Evolutionary conservation across 805 yeast genomes (phyloP).

Genomic region (Candida awuae): DNA sequence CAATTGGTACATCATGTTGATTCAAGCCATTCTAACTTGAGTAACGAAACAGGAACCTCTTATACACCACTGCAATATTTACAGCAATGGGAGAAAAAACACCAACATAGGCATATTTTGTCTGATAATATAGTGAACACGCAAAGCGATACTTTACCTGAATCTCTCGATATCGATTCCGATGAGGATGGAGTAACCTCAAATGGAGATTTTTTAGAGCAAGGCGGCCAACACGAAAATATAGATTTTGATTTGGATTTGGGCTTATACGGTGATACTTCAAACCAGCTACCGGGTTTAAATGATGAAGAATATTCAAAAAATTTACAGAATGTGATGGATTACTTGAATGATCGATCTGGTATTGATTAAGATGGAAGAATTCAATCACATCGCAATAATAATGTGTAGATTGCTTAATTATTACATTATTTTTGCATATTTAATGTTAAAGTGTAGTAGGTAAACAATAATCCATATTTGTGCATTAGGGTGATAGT

Average conservation of each 20-base stretch:
- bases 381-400: background rate
- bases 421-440: too few relatives aligned
- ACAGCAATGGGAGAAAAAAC: conserved; percentile 6
- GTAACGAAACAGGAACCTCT: background rate
- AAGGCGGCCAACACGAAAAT: conserved; percentile 4
- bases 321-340: conserved; percentile 2
- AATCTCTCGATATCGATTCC: conserved; percentile 29
- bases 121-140: conserved; percentile 28
- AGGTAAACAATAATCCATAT: too few relatives aligned
- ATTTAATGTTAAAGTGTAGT: too few relatives aligned
- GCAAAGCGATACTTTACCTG: conserved; percentile 32
- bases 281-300: background rate
- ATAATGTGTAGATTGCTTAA: background rate
- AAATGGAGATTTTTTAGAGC: background rate
- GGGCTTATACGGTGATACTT: conserved; percentile 8
- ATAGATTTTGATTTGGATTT: conserved; percentile 3
- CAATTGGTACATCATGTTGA: too few relatives aligned
- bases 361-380: conserved; percentile 7
- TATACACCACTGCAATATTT: conserved; percentile 6
- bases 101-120: conserved; percentile 7
- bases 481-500: too few relatives aligned
- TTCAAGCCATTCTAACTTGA: too few relatives aligned
- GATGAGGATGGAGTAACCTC: conserved; percentile 15
- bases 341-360: background rate
- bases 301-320: conserved; percentile 3